Conservation (phyloP, 2,329 filamentous ascomycete species). For the Claviceps spartinae region DNA sequence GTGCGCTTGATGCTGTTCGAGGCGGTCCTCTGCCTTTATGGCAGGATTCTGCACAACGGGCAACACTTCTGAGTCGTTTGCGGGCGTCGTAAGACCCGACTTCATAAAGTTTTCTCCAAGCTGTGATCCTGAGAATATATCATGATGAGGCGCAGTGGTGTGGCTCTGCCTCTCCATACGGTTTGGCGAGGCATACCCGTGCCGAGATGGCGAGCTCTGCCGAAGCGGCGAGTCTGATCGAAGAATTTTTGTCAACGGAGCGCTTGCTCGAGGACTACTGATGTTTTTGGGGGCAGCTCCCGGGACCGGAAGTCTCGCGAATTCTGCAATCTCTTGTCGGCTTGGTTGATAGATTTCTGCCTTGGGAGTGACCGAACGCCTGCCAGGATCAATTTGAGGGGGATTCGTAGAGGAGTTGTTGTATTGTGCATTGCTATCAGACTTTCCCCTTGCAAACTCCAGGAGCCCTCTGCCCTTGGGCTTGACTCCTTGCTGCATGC, state of each 20-base stretch:
- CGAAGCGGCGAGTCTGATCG: slow-evolving; percentile 11
- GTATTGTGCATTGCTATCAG: slow-evolving; percentile 12
- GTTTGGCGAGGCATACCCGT: slow-evolving; percentile 8
- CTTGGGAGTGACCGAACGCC: slow-evolving; percentile 10
- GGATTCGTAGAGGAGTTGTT: slow-evolving; percentile 10
- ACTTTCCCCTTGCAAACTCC: slow-evolving; percentile 17
- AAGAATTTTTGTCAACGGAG: slow-evolving; percentile 9
- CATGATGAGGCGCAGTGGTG: slow-evolving; percentile 6
- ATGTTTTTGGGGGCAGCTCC: slow-evolving; percentile 10
- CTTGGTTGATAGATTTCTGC: slow-evolving; percentile 8
- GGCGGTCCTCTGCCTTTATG: slow-evolving; percentile 2
- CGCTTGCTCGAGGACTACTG: slow-evolving; percentile 2
- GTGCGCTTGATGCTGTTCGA: slow-evolving; percentile 1
- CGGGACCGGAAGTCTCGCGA: slow-evolving; percentile 23
- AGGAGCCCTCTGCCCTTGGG: slow-evolving; percentile 18
- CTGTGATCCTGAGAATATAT: slow-evolving; percentile 25
- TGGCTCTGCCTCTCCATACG: neutral
- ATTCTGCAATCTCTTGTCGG: slow-evolving; percentile 18
- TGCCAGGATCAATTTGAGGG: slow-evolving; percentile 8
- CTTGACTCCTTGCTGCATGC: slow-evolving; percentile 19
- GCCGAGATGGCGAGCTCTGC: slow-evolving; percentile 4
- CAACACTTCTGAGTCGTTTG: slow-evolving; percentile 14
- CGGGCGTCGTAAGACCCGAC: slow-evolving; percentile 24
- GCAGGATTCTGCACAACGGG: slow-evolving; percentile 6
- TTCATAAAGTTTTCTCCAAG: slow-evolving; percentile 26